phyloP scores from a whole-genome alignment of 768 basidiomycete species.

The Gymnopilus junonius region DNA sequence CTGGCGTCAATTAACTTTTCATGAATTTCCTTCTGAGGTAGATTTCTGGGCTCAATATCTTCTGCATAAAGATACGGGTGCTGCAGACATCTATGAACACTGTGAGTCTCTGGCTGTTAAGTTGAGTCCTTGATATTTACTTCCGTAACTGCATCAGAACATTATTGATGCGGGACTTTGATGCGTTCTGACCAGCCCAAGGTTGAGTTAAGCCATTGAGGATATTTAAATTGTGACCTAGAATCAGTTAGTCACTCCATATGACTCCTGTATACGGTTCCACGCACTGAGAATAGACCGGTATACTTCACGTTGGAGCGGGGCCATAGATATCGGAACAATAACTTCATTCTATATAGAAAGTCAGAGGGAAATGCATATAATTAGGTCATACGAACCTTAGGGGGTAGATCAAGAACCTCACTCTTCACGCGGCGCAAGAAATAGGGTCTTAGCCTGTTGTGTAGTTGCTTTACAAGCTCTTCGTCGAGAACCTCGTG shows the following conservation, averaged over 20 bases:
- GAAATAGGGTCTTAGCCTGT: slow-evolving; percentile 85
- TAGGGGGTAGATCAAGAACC: slow-evolving; percentile 89
- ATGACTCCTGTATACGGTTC: slow-evolving; percentile 13
- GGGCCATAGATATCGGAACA: slow-evolving; percentile 87
- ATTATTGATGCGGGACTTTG: slow-evolving; percentile 73
- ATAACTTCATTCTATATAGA: slow-evolving; percentile 80
- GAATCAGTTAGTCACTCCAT: slow-evolving; percentile 7
- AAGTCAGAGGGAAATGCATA: neutral
- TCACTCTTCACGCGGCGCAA: slow-evolving; percentile 92
- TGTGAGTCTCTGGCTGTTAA: neutral
- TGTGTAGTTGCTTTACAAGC: slow-evolving; percentile 79
- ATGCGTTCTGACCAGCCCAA: slow-evolving; percentile 33
- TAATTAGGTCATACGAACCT: slow-evolving; percentile 50
- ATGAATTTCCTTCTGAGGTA: slow-evolving; percentile 65
- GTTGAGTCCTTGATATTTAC: slow-evolving; percentile 37
- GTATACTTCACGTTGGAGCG: slow-evolving; percentile 87
- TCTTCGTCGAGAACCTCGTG: slow-evolving; percentile 82
- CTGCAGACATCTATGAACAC: slow-evolving; percentile 70
- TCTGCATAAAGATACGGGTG: slow-evolving; percentile 88
- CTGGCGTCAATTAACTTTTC: slow-evolving; percentile 82
- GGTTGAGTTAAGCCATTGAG: slow-evolving; percentile 62
- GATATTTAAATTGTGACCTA: slow-evolving; percentile 74
- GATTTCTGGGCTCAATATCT: slow-evolving; percentile 74
- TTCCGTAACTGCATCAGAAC: slow-evolving; percentile 88
- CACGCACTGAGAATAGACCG: slow-evolving; percentile 77